These are phyloP conservation scores for Ruellia speciosa DNA, from an alignment of 305 asterid genomes.

Conservation along the genomic window DNA sequence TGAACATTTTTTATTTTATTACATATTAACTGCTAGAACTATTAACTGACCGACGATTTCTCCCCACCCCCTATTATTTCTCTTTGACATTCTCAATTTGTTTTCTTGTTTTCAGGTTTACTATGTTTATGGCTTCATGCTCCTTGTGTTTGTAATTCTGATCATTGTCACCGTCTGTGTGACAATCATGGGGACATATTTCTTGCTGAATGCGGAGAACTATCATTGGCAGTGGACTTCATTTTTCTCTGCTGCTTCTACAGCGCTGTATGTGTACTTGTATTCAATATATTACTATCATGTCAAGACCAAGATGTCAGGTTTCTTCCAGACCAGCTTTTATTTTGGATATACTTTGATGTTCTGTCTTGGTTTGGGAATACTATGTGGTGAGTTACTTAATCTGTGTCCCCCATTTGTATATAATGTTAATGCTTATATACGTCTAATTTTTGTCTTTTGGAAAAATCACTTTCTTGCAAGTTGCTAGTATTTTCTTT, in stretches of 20 bases:
- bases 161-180: conserved; percentile 70
- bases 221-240: conserved; percentile 87
- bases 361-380: conserved; percentile 67
- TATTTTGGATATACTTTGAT: conserved; percentile 55
- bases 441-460: too few species aligned
- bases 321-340: conserved; percentile 67
- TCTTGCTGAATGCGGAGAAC: conserved; percentile 72
- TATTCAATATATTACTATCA: conserved; percentile 60
- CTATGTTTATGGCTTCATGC: conserved; percentile 77
- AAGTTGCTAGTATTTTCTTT: too few species aligned
- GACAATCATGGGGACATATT: conserved; percentile 72
- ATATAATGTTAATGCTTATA: too few species aligned
- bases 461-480: too few species aligned
- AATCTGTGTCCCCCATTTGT: too few species aligned
- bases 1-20: too few species aligned
- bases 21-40: too few species aligned
- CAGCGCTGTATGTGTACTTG: conserved; percentile 18
- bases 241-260: conserved; percentile 64
- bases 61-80: not conserved
- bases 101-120: conserved; percentile 40
- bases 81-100: not conserved
- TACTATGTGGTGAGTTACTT: conserved; percentile 46
- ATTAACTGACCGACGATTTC: too few species aligned
- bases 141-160: conserved; percentile 64
- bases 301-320: conserved; percentile 67